A percentile compares a stretch with the other conserved stretches of the same genome.
phyloP scores from a whole-genome alignment of 2,329 filamentous ascomycete species.

The Fusarium denticulatum region DNA sequence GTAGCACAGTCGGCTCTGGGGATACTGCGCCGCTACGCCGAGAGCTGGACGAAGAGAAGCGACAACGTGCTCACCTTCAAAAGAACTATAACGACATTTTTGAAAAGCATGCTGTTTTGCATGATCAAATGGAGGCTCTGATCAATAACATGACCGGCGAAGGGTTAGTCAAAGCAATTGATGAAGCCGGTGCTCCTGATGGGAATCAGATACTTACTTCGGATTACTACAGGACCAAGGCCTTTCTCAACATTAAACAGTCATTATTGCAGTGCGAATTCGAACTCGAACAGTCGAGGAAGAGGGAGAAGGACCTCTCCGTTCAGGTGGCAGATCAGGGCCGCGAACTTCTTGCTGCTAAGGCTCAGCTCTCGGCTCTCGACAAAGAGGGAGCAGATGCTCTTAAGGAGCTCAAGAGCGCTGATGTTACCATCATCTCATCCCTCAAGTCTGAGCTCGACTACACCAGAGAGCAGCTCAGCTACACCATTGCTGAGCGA shows the following conservation, averaged over 20 bases:
- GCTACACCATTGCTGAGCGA: constrained; percentile 59
- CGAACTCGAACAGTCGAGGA: constrained; percentile 60
- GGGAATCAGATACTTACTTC: constrained; percentile 55
- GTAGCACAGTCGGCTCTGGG: constrained; percentile 63
- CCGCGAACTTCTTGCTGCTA: constrained; percentile 63
- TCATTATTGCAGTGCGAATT: constrained; percentile 56
- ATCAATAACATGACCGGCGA: constrained; percentile 62
- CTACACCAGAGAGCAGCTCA: constrained; percentile 62
- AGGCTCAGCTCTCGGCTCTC: constrained; percentile 64
- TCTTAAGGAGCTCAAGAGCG: constrained; percentile 66
- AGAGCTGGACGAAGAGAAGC: constrained; percentile 65
- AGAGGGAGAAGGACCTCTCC: constrained; percentile 56
- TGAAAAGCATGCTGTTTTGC: constrained; percentile 66
- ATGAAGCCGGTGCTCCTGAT: constrained; percentile 42
- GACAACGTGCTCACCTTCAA: constrained; percentile 62
- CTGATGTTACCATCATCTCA: constrained; percentile 66
- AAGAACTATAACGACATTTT: constrained; percentile 65
- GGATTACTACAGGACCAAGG: constrained; percentile 61
- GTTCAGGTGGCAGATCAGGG: constrained; percentile 62
- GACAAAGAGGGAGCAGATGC: constrained; percentile 64
- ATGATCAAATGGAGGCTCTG: constrained; percentile 67
- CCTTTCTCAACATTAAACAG: constrained; percentile 62
- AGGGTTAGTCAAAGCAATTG: constrained; percentile 61
- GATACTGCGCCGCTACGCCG: constrained; percentile 64
- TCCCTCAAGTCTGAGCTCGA: constrained; percentile 69